Evolutionary conservation across 1,284 basidiomycete species (phyloP), one percentile per base, ranked within the genome.

Genomic region (Kalmanozyma brasiliensis): DNA sequence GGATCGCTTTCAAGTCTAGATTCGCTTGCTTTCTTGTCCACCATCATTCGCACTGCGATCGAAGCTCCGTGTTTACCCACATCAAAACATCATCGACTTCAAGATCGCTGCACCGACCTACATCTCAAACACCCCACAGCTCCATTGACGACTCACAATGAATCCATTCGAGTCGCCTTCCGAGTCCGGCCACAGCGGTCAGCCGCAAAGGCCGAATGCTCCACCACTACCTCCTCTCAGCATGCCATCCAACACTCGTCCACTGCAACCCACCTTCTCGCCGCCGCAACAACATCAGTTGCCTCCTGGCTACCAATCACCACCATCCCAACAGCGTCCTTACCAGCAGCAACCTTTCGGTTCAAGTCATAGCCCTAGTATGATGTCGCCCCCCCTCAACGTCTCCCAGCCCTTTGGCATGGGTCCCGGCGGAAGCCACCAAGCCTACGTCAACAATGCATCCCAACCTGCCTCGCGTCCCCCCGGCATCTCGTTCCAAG

Each of bases 401-500:
- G 34, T 29, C 7, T 29, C 26, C 7, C 11, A 6, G 26, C 26
- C 26, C 26, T 29, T 29, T 11, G 26, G 26, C 45, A 43, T 46
- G 30, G 45, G 32, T 11, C 51, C 51, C 11, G 48, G 51, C 16
- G 48, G 60, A 42, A 56, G 52, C 51, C 47, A 55, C 29, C 44
- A 56, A 19, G 56, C 57, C 1, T 60, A 68, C 47, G 13, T 47
- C 34, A 52, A n/a, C 46, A 19, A 26, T 16, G 45, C 55, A 23
- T 14, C 46, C 7, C 64, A 40, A 10, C 20, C 49, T 22, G n/a
- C 26, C 8, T 49, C 51, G 30, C 59, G 67, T 11, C 52, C 53
- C 11, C 32, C 51, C 17, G 61, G 61, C 23, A 72, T 77, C 57
- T 77, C 75, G n/a, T 77, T 77, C 48, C 75, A 76, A 43, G 73